These are phyloP conservation scores for Diospyros kaki DNA, from an alignment of 148 eudicot genomes.

Conservation along the genomic window DNA sequence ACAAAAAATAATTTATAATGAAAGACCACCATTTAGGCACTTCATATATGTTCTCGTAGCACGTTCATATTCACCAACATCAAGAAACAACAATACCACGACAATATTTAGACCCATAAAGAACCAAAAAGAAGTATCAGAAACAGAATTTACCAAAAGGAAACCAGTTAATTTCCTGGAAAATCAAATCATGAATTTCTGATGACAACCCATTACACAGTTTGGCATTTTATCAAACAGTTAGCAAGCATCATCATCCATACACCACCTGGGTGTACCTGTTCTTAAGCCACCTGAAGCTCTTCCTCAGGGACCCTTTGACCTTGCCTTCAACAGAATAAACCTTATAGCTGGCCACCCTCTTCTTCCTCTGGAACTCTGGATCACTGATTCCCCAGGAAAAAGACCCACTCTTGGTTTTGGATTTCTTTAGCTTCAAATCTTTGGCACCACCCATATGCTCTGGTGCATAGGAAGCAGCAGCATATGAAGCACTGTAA, in stretches of 20 bases:
- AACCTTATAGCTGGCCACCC: slow-evolving; percentile 75
- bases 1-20: not conserved
- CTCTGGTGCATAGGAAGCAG: slow-evolving; percentile 10
- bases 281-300: slow-evolving; percentile 65
- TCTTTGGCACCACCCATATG: slow-evolving; percentile 20
- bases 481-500: slow-evolving; percentile 30
- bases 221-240: not conserved
- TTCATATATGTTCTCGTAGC: not conserved
- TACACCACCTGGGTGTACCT: slow-evolving; percentile 36
- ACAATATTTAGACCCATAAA: not conserved
- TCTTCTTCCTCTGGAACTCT: slow-evolving; percentile 75
- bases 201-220: not conserved
- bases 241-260: slow-evolving; percentile 31
- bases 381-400: slow-evolving; percentile 63
- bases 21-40: not conserved
- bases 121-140: not conserved
- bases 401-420: slow-evolving; percentile 27
- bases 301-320: slow-evolving; percentile 69
- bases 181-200: slow-evolving; percentile 1
- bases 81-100: not conserved
- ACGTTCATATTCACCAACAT: not conserved
- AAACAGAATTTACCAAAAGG: not conserved
- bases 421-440: slow-evolving; percentile 41
- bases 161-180: slow-evolving; percentile 1
- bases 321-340: slow-evolving; percentile 71